These are phyloP conservation scores for Paecilomyces dactylethromorphus DNA, from an alignment of 2,329 filamentous ascomycete genomes.

Conservation along the genomic window DNA sequence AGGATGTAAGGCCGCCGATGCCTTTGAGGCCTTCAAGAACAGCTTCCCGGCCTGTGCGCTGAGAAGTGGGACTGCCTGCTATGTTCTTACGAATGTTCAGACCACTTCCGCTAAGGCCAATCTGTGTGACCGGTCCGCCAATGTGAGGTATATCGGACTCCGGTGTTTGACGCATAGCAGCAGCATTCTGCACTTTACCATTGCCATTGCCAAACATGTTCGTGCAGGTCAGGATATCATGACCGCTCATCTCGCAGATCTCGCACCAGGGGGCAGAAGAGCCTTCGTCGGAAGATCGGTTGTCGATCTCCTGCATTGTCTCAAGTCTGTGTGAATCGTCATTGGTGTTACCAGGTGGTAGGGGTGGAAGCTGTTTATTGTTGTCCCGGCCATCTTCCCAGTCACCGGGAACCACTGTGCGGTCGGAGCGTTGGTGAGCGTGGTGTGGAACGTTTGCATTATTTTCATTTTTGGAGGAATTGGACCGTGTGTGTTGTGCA, in stretches of 20 bases:
- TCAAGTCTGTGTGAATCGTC: slow-evolving; percentile 26
- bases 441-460: slow-evolving; percentile 22
- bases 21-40: slow-evolving; percentile 38
- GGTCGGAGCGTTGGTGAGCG: slow-evolving; percentile 35
- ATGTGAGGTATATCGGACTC: background rate
- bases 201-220: slow-evolving; percentile 64
- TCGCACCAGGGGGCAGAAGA: slow-evolving; percentile 80
- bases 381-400: slow-evolving; percentile 29
- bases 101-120: slow-evolving; percentile 3
- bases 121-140: slow-evolving; percentile 8
- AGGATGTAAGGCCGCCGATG: slow-evolving; percentile 31
- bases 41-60: slow-evolving; percentile 35
- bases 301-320: slow-evolving; percentile 36
- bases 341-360: slow-evolving; percentile 19
- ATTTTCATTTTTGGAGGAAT: slow-evolving; percentile 18
- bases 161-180: background rate
- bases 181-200: slow-evolving; percentile 3
- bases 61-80: slow-evolving; percentile 16
- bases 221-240: slow-evolving; percentile 90
- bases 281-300: slow-evolving; percentile 56
- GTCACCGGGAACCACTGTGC: slow-evolving; percentile 35
- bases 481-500: slow-evolving; percentile 26
- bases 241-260: slow-evolving; percentile 85
- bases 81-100: slow-evolving; percentile 3
- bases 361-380: slow-evolving; percentile 16